Evolutionary conservation across 1,139 yeast species (phyloP).

Genomic region (Debaryomyces psychrophilus): DNA sequence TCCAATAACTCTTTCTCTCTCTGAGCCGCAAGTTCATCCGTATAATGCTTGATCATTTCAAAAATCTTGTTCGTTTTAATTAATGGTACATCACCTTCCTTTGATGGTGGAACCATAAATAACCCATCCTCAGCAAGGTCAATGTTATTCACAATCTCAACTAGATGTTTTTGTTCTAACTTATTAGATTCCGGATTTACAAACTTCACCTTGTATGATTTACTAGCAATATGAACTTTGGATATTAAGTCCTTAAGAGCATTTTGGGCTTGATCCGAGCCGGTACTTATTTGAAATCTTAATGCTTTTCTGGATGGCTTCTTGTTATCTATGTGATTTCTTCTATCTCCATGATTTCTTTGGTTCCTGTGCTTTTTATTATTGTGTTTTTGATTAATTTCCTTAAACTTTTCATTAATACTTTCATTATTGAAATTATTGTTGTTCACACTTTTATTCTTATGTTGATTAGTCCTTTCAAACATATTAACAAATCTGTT

Average conservation of each 20-base stretch:
- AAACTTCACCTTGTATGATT: slow-evolving; percentile 31
- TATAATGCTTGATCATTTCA: slow-evolving; percentile 40
- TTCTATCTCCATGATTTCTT: slow-evolving; percentile 4
- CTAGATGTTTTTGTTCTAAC: slow-evolving; percentile 28
- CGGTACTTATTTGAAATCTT: slow-evolving; percentile 23
- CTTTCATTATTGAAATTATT: not conserved
- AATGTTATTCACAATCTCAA: slow-evolving; percentile 32
- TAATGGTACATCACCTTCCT: slow-evolving; percentile 29
- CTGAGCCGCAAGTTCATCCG: slow-evolving; percentile 35
- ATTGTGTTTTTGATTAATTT: slow-evolving; percentile 5
- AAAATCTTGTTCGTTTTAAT: slow-evolving; percentile 29
- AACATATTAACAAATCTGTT: slow-evolving; percentile 16
- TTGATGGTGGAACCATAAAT: slow-evolving; percentile 25
- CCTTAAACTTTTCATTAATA: not conserved
- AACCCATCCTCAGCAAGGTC: slow-evolving; percentile 38
- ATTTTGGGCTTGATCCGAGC: slow-evolving; percentile 27
- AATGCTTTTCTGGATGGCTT: slow-evolving; percentile 12
- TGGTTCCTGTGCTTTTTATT: slow-evolving; percentile 8
- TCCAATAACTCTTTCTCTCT: slow-evolving; percentile 38
- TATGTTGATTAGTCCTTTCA: slow-evolving; percentile 6
- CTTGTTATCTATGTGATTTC: slow-evolving; percentile 6
- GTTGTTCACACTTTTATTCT: slow-evolving; percentile 2
- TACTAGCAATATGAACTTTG: slow-evolving; percentile 26
- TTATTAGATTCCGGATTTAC: slow-evolving; percentile 29
- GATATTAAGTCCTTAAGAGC: slow-evolving; percentile 37